A percentile compares a stretch with the other conserved stretches of the same genome.
phyloP scores from a whole-genome alignment of 2,329 filamentous ascomycete genomes.

The Dothiorella sarmentorum region DNA sequence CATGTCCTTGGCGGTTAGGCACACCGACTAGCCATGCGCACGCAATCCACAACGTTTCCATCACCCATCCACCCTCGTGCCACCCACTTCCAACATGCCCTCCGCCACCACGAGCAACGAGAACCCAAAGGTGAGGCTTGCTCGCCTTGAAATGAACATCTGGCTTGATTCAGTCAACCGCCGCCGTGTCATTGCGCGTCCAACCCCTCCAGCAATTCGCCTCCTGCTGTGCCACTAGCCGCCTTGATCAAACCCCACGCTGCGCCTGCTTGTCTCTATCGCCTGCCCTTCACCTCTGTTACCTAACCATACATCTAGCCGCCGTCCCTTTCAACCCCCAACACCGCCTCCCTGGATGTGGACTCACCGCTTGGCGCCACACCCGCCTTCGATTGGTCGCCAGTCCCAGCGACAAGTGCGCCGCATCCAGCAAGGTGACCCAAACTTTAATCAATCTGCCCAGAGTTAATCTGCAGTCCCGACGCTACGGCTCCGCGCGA shows the following conservation, averaged over 20 bases:
- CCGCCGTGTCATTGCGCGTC: not conserved
- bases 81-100: not conserved
- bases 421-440: not conserved
- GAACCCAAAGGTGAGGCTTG: not conserved
- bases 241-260: not conserved
- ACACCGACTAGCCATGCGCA: no score
- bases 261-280: not conserved
- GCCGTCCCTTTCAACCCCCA: not conserved
- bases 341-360: not conserved
- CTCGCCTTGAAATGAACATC: no score
- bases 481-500: not conserved
- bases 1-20: no score
- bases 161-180: not conserved
- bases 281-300: not conserved
- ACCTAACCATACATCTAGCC: not conserved
- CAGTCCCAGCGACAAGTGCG: not conserved
- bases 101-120: not conserved
- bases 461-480: constrained; percentile 6
- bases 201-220: not conserved
- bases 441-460: not conserved
- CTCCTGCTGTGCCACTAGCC: not conserved
- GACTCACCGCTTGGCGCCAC: constrained; percentile 9
- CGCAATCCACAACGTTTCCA: not conserved
- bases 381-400: not conserved
- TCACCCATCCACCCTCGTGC: not conserved